Evolutionary conservation across 2,329 filamentous ascomycete species (phyloP).

Genomic region (Phoma sp.): DNA sequence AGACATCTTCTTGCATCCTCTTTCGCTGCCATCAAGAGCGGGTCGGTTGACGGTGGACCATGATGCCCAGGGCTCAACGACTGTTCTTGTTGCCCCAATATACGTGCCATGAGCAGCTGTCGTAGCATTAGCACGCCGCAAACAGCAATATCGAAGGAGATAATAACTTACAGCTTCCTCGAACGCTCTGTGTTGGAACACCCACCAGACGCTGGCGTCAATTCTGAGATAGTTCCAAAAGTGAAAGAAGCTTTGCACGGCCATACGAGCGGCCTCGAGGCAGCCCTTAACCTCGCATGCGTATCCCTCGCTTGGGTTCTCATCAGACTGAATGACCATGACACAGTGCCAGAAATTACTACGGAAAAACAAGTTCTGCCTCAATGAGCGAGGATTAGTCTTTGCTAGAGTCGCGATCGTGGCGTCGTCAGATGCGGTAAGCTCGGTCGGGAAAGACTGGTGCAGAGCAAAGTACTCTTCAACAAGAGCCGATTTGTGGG

Average conservation of each 20-base stretch:
- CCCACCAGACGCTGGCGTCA: slow-evolving; percentile 83
- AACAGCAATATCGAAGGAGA: not conserved
- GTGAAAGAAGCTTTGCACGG: slow-evolving; percentile 75
- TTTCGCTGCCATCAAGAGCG: slow-evolving; percentile 47
- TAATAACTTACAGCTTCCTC: slow-evolving; percentile 71
- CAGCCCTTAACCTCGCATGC: slow-evolving; percentile 68
- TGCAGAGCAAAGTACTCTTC: slow-evolving; percentile 74
- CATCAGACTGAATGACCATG: slow-evolving; percentile 77
- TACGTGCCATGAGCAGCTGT: slow-evolving; percentile 49
- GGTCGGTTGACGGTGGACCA: slow-evolving; percentile 40
- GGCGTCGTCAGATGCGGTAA: slow-evolving; percentile 70
- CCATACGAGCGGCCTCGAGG: slow-evolving; percentile 76
- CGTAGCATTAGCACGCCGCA: not conserved
- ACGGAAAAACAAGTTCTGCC: slow-evolving; percentile 79
- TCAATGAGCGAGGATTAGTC: slow-evolving; percentile 69
- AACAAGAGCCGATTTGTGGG: slow-evolving; percentile 73
- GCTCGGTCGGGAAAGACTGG: slow-evolving; percentile 72
- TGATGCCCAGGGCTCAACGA: slow-evolving; percentile 33
- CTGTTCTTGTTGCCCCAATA: slow-evolving; percentile 45
- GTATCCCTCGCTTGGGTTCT: slow-evolving; percentile 62
- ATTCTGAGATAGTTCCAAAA: slow-evolving; percentile 70
- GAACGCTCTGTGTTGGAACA: slow-evolving; percentile 81
- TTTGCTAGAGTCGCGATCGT: slow-evolving; percentile 63
- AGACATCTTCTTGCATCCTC: slow-evolving; percentile 53
- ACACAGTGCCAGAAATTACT: slow-evolving; percentile 84